Percentiles rank a stretch among this genome's conserved stretches.
These are phyloP conservation scores for Fraxinus ornus DNA, from an alignment of 305 asterid genomes.

Conservation along the genomic window DNA sequence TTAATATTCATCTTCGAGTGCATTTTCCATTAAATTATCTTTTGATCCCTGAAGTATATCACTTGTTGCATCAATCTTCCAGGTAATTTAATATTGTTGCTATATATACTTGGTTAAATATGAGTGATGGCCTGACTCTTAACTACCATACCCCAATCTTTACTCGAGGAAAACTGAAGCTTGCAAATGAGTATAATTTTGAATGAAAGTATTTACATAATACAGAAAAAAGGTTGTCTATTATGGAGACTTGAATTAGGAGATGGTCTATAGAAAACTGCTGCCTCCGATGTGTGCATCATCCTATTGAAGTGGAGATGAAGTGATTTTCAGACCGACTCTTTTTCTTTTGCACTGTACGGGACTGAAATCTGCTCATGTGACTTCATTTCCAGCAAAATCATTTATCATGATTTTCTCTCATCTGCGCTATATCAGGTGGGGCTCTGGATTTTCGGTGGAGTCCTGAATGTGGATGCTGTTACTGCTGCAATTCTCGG, in stretches of 20 bases:
- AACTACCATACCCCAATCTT: background rate
- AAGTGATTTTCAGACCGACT: background rate
- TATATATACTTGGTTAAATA: background rate
- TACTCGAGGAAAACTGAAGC: background rate
- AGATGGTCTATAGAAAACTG: background rate
- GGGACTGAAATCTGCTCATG: background rate
- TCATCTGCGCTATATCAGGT: conserved; percentile 48
- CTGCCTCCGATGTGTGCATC: background rate
- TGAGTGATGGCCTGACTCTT: background rate
- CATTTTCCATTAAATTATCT: background rate
- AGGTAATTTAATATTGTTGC: background rate
- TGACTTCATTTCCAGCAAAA: background rate
- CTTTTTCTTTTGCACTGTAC: conserved; percentile 7
- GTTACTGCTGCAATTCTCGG: conserved; percentile 98
- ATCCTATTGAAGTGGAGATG: background rate
- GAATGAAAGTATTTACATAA: background rate
- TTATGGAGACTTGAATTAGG: background rate
- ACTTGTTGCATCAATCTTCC: background rate
- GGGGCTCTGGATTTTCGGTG: conserved; percentile 71
- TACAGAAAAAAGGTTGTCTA: background rate
- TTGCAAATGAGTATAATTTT: background rate
- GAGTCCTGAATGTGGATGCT: background rate
- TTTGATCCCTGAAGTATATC: background rate
- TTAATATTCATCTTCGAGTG: background rate
- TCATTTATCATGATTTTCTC: background rate